These are phyloP conservation scores for Pseudogymnoascus sp. DNA, from an alignment of 2,329 filamentous ascomycete genomes.

Conservation along the genomic window DNA sequence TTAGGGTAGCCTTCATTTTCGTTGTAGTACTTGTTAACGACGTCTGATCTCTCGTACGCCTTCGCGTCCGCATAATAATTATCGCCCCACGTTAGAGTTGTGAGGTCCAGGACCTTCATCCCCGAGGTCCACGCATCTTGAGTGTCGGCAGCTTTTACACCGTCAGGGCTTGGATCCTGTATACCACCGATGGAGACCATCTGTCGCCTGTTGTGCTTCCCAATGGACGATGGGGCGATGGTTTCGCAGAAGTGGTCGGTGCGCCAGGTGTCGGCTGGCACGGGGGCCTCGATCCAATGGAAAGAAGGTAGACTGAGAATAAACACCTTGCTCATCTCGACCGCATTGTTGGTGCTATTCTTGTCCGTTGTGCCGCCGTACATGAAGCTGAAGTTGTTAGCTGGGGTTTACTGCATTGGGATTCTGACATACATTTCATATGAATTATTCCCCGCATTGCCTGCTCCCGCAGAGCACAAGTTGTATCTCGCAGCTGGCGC, in stretches of 20 bases:
- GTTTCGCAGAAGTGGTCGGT: conserved; percentile 13
- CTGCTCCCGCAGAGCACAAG: conserved; percentile 10
- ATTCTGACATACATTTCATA: conserved; percentile 14
- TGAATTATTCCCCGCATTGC: conserved; percentile 11
- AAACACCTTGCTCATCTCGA: conserved; percentile 14
- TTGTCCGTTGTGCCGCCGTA: conserved; percentile 7
- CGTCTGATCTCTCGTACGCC: conserved; percentile 13
- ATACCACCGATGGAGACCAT: conserved; percentile 16
- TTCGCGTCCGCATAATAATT: conserved; percentile 11
- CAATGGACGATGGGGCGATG: conserved; percentile 11
- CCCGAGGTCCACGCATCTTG: conserved; percentile 5
- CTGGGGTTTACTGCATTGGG: not conserved
- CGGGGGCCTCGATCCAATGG: conserved; percentile 16
- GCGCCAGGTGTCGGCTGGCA: conserved; percentile 12
- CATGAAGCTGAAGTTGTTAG: conserved; percentile 10
- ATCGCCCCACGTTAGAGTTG: conserved; percentile 13
- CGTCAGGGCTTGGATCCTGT: not conserved
- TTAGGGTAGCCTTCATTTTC: not conserved
- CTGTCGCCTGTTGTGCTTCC: conserved; percentile 11
- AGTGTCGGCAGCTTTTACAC: not conserved
- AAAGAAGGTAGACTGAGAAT: conserved; percentile 19
- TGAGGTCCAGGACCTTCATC: conserved; percentile 18
- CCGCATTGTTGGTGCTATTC: not conserved
- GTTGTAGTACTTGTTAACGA: conserved; percentile 16
- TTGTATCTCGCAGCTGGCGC: conserved; percentile 5